phyloP scores from a whole-genome alignment of 2,329 filamentous ascomycete genomes.

The Colletotrichum sp. region DNA sequence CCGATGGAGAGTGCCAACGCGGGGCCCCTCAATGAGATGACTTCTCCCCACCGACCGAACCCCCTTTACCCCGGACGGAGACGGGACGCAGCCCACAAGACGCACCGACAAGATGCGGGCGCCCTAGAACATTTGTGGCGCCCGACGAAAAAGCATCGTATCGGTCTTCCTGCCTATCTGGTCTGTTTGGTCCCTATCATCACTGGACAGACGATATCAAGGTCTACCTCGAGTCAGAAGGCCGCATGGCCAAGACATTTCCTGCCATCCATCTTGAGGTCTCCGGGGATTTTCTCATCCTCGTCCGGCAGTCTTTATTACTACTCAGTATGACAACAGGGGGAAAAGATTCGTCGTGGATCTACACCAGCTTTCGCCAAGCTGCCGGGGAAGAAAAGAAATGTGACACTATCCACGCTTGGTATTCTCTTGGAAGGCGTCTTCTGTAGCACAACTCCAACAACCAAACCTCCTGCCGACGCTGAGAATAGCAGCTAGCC shows the following conservation, averaged over 20 bases:
- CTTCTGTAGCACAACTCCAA: neutral
- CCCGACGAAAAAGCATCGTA: neutral
- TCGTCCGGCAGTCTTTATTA: neutral
- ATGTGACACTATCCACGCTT: neutral
- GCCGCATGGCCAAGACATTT: slow-evolving; percentile 9
- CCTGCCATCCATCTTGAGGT: neutral
- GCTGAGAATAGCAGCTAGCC: neutral
- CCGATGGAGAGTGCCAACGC: neutral
- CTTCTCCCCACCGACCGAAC: neutral
- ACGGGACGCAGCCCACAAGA: neutral
- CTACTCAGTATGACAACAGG: neutral
- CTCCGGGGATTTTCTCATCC: neutral
- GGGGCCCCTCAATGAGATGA: neutral
- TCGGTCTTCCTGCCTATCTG: neutral
- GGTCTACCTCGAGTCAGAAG: slow-evolving; percentile 3
- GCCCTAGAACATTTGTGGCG: neutral
- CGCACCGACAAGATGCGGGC: neutral
- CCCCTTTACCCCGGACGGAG: neutral
- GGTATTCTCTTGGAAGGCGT: neutral
- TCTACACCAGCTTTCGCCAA: slow-evolving; percentile 3
- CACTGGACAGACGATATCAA: neutral
- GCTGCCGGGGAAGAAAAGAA: neutral
- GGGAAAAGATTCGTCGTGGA: neutral
- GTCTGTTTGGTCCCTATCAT: neutral
- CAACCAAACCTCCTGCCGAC: neutral